Percentiles rank a stretch among this genome's conserved stretches.
phyloP scores from a whole-genome alignment of 257 asterid genomes.

The Ophiorrhiza pumila region DNA sequence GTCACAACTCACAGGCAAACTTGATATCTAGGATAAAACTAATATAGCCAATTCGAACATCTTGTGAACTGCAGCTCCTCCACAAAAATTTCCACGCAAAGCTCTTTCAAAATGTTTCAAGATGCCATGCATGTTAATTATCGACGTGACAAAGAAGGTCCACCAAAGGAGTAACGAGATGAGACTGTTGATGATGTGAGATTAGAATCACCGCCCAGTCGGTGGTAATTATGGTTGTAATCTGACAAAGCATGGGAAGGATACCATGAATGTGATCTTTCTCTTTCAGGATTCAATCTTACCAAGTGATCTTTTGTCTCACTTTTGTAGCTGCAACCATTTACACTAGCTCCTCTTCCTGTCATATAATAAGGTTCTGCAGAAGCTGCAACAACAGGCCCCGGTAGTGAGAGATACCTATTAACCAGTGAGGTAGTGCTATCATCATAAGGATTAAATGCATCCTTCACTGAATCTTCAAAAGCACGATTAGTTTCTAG shows the following conservation, averaged over 20 bases:
- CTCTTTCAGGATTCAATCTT: constrained; percentile 27
- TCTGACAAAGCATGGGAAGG: constrained; percentile 33
- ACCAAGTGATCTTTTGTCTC: constrained; percentile 24
- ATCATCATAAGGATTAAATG: constrained; percentile 52
- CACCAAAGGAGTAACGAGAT: constrained; percentile 59
- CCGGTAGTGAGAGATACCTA: constrained; percentile 51
- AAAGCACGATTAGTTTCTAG: constrained; percentile 18
- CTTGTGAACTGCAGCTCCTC: not conserved
- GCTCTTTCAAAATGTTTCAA: not conserved
- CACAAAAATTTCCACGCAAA: not conserved
- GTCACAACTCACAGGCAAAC: not conserved
- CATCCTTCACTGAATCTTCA: constrained; percentile 15
- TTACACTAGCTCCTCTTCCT: constrained; percentile 30
- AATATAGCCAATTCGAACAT: not conserved
- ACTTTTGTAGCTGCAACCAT: constrained; percentile 26
- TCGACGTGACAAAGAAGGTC: constrained; percentile 42
- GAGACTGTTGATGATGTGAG: constrained; percentile 42
- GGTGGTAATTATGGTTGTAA: constrained; percentile 21
- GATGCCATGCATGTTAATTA: constrained; percentile 16
- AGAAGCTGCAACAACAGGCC: constrained; percentile 18
- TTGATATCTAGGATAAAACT: not conserved
- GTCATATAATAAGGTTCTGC: constrained; percentile 27
- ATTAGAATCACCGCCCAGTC: constrained; percentile 27
- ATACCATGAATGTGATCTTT: constrained; percentile 30
- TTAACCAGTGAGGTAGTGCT: constrained; percentile 65